These are phyloP conservation scores for Holtermanniella nyarrowii DNA, from an alignment of 768 basidiomycete species.

Conservation along the genomic window DNA sequence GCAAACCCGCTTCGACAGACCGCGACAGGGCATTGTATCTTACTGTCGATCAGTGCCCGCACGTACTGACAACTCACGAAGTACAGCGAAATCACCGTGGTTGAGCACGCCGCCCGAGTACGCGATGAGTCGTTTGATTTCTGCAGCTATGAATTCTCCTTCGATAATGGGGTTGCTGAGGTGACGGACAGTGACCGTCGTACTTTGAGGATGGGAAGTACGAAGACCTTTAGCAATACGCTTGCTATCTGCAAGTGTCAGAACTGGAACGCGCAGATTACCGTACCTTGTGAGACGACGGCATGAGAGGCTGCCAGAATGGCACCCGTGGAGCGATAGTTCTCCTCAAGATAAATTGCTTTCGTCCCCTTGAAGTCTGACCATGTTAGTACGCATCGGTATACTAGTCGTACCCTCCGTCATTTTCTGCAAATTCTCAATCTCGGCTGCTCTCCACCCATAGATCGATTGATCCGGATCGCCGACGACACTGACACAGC, in stretches of 20 bases:
- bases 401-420: conserved; percentile 46
- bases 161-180: conserved; percentile 49
- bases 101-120: conserved; percentile 59
- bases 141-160: conserved; percentile 59
- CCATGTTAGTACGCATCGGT: background rate
- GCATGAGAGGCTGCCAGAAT: conserved; percentile 65
- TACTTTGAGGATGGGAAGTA: conserved; percentile 57
- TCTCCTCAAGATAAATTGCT: conserved; percentile 70
- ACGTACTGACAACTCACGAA: conserved; percentile 48
- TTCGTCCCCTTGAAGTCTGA: conserved; percentile 56
- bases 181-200: conserved; percentile 51
- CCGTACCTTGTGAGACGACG: conserved; percentile 66
- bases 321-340: conserved; percentile 71
- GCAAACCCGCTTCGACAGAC: conserved; percentile 61
- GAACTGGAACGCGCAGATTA: background rate
- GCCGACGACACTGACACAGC: conserved; percentile 68
- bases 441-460: conserved; percentile 76
- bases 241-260: conserved; percentile 50
- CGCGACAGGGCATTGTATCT: conserved; percentile 72
- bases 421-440: conserved; percentile 67
- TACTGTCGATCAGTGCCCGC: conserved; percentile 45
- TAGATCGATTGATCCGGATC: conserved; percentile 91
- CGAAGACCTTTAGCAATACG: conserved; percentile 65
- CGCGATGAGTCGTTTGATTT: conserved; percentile 68
- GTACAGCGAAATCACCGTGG: conserved; percentile 71